Conservation (phyloP, 2,329 filamentous ascomycete genomes). For the Chrysoporthe cubensis region DNA sequence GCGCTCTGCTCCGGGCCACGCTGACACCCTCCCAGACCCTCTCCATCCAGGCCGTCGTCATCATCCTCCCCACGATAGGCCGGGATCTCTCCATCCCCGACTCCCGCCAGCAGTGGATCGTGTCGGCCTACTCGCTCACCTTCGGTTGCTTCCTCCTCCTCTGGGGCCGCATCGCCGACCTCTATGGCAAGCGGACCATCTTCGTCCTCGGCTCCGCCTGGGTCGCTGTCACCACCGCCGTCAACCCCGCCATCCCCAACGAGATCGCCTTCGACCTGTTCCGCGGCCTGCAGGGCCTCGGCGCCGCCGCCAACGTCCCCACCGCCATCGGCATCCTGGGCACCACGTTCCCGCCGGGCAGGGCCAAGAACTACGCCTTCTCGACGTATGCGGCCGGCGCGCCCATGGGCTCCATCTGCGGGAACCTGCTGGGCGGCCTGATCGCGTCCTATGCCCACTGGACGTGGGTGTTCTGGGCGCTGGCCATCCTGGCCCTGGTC, state of each 20-base stretch:
- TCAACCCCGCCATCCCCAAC: constrained; percentile 66
- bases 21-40: constrained; percentile 49
- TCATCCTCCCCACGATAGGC: constrained; percentile 66
- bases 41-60: constrained; percentile 62
- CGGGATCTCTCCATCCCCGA: constrained; percentile 59
- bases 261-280: constrained; percentile 72
- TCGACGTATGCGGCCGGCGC: constrained; percentile 67
- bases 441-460: constrained; percentile 65
- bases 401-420: constrained; percentile 66
- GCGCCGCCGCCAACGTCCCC: constrained; percentile 70
- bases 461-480: constrained; percentile 70
- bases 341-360: constrained; percentile 68
- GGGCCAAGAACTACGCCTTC: constrained; percentile 73
- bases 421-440: constrained; percentile 67
- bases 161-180: constrained; percentile 69
- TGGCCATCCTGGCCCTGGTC: constrained; percentile 61
- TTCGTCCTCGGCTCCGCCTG: constrained; percentile 68
- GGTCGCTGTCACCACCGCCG: constrained; percentile 61
- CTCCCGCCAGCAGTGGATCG: constrained; percentile 65
- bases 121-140: constrained; percentile 67
- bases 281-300: constrained; percentile 68
- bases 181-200: constrained; percentile 68
- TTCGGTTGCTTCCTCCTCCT: constrained; percentile 71
- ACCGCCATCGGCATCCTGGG: constrained; percentile 73
- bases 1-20: background rate